Conservation (phyloP, 345 rosid species). For the Acer campestre region DNA sequence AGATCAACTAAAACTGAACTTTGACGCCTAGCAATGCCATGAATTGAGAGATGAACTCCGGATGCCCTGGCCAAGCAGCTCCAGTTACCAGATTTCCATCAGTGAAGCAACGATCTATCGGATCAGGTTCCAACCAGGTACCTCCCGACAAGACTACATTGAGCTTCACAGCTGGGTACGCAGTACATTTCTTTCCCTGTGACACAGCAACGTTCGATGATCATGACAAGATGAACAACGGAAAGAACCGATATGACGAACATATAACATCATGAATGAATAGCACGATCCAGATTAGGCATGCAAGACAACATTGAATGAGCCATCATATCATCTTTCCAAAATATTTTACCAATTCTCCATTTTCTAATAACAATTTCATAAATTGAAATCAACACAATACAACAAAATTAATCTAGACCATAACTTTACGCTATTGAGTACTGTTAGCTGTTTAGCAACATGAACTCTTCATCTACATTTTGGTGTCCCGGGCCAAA, state of each 20-base stretch:
- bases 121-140: conserved; percentile 86
- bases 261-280: neutral
- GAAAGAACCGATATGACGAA: neutral
- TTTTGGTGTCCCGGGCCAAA: too few species aligned
- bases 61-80: conserved; percentile 96
- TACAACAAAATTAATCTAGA: neutral
- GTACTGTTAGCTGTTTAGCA: too few species aligned
- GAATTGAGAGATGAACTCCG: conserved; percentile 73
- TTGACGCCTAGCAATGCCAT: conserved; percentile 69
- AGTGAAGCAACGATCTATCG: conserved; percentile 73
- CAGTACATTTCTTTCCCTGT: conserved; percentile 88
- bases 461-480: too few species aligned
- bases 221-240: neutral
- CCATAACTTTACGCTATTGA: too few species aligned
- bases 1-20: conserved; percentile 49
- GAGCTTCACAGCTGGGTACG: conserved; percentile 90
- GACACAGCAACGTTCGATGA: neutral
- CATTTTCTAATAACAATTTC: neutral
- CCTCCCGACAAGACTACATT: conserved; percentile 75
- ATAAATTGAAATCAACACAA: neutral
- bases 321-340: neutral
- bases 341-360: neutral
- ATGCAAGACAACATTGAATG: neutral
- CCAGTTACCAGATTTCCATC: conserved; percentile 89
- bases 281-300: neutral